Evolutionary conservation across 257 asterid genomes (phyloP), one percentile per base, ranked within the genome.

Genomic region (Fraxinus pennsylvanica): DNA sequence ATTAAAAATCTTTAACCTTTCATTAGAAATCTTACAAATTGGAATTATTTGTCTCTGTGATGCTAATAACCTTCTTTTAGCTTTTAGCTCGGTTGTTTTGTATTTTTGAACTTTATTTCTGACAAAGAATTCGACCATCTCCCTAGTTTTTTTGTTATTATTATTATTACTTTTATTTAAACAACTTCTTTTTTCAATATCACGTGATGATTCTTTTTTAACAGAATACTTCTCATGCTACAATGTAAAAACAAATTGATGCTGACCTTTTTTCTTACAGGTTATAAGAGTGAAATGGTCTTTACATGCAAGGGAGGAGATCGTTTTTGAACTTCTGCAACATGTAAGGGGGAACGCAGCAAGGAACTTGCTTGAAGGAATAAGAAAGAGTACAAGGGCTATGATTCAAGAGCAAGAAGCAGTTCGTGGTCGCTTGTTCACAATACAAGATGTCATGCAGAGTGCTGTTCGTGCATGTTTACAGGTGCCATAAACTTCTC

Each of bases 401-500:
- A 85, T 87, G 90, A 83, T 87, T 30, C 76, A 87, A 33, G 90
- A 87, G 84, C 90, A 87, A 85, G 90, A 87, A 81, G 90, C 87
- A 27, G 87, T 82, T 35, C 90, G 88, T 21, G 90, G 73, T 5
- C 87, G 86, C 32, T 82, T 87, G 76, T 83, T 87, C 29, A 83
- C 87, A 25, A 81, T 87, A 78, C 90, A 87, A 80, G 87, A 87
- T 25, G 88, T 67, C 38, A 87, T 85, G 87, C 90, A 87, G 82
- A 85, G 83, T 43, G 82, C 83, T n/a, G 86, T 84, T n/a, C 90
- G 87, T 19, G 85, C 88, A 71, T 81, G 86, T 83, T 45, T 83
- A 76, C 88, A 86, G 90, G 90, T 84, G 33, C 52, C 63, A 27
- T 50, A 63, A 63, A 19, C 68, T 70, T 66, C 45, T 59, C 50